Evolutionary conservation across 2,329 filamentous ascomycete species (phyloP).

Genomic region (Sclerotinia spermophila): DNA sequence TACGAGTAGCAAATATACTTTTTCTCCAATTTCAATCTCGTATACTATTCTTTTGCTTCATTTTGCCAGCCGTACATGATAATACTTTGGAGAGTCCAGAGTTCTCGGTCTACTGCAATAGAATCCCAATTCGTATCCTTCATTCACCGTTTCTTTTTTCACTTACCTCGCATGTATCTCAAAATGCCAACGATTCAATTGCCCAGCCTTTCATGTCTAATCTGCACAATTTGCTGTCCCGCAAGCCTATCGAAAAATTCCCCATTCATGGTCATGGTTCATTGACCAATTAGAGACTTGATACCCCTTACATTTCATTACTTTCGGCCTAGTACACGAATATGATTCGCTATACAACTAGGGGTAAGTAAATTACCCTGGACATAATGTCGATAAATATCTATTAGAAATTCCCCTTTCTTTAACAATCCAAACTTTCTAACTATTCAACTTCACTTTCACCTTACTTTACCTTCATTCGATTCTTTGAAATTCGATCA

Average conservation of each 20-base stretch:
- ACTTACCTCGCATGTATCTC: neutral
- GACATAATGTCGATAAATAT: constrained; percentile 15
- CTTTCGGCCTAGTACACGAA: constrained; percentile 14
- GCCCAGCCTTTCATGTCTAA: constrained; percentile 5
- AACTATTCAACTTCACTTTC: neutral
- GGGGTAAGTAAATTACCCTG: constrained; percentile 5
- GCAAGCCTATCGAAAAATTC: constrained; percentile 10
- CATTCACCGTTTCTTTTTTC: constrained; percentile 6
- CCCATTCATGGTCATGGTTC: neutral
- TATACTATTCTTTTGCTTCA: neutral
- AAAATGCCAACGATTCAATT: neutral
- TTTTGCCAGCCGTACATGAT: neutral
- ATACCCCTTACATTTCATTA: neutral
- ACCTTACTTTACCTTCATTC: constrained; percentile 2
- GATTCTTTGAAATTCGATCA: constrained; percentile 19
- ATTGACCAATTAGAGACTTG: neutral
- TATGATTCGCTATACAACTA: constrained; percentile 4
- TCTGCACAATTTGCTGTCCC: constrained; percentile 13
- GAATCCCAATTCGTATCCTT: neutral
- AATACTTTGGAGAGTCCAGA: neutral
- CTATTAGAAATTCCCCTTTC: constrained; percentile 18
- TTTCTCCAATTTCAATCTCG: neutral
- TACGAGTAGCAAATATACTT: neutral
- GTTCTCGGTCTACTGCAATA: too few relatives aligned
- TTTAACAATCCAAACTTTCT: neutral